These are phyloP conservation scores for Xylariaceae sp. DNA, from an alignment of 2,329 filamentous ascomycete genomes.

Conservation along the genomic window DNA sequence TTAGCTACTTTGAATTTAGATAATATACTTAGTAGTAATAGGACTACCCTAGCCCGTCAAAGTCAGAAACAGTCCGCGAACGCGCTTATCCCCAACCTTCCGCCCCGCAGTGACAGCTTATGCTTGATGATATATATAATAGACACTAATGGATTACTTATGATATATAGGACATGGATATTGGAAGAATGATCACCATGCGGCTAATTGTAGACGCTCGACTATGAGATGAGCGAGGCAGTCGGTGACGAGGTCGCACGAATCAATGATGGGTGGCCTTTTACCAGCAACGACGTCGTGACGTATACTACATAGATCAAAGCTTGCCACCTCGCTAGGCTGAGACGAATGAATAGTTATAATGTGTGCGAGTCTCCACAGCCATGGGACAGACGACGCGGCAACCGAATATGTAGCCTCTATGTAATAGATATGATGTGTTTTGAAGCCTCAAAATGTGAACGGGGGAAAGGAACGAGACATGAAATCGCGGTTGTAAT, in stretches of 20 bases:
- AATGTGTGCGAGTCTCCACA: background rate
- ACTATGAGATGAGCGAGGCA: background rate
- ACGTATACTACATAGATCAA: background rate
- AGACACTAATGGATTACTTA: background rate
- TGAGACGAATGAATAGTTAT: background rate
- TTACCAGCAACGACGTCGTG: background rate
- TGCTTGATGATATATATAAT: background rate
- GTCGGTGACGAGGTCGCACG: background rate
- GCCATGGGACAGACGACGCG: background rate
- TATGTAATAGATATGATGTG: background rate
- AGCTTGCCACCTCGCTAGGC: background rate
- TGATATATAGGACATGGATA: background rate
- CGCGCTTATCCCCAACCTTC: background rate
- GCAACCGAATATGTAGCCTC: too few relatives aligned
- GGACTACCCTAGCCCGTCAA: background rate
- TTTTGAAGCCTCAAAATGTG: background rate
- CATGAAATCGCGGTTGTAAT: background rate
- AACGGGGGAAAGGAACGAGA: background rate
- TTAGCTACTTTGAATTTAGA: background rate
- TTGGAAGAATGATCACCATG: background rate
- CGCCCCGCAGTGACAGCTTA: background rate
- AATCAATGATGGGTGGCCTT: background rate
- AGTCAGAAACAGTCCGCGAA: background rate
- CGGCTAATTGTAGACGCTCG: too few relatives aligned
- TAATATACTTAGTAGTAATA: background rate